Percentiles rank a stretch among this genome's conserved stretches.
Evolutionary conservation across 2,329 filamentous ascomycete species (phyloP).

Genomic region (Monilinia laxa): DNA sequence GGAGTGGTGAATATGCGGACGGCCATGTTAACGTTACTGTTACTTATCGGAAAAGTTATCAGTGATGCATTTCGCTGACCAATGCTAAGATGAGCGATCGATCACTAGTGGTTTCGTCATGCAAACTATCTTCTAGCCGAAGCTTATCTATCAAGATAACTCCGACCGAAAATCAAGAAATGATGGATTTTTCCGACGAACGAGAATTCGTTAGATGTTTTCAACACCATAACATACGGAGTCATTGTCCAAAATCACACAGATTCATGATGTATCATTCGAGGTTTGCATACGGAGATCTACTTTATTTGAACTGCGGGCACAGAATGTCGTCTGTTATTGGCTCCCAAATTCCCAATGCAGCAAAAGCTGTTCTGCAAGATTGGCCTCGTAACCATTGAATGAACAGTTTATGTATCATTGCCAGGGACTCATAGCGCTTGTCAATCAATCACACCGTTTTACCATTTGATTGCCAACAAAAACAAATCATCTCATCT

Average conservation of each 20-base stretch:
- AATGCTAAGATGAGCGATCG: slow-evolving; percentile 6
- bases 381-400: not conserved
- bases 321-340: not conserved
- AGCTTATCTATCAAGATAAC: slow-evolving; percentile 21
- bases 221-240: not conserved
- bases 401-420: not conserved
- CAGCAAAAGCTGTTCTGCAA: not conserved
- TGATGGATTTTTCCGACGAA: no score
- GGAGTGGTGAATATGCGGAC: not conserved
- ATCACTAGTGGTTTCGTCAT: slow-evolving; percentile 19
- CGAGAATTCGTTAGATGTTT: not conserved
- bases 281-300: not conserved
- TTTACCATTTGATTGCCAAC: not conserved
- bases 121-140: not conserved
- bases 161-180: not conserved
- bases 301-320: not conserved
- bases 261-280: not conserved
- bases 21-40: not conserved
- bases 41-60: not conserved
- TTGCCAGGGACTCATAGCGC: not conserved
- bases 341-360: not conserved
- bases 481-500: slow-evolving; percentile 36
- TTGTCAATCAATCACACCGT: not conserved
- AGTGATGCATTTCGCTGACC: slow-evolving; percentile 18
- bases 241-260: not conserved